These are phyloP conservation scores for Diaporthe sp. DNA, from an alignment of 2,329 filamentous ascomycete genomes.

Conservation along the genomic window DNA sequence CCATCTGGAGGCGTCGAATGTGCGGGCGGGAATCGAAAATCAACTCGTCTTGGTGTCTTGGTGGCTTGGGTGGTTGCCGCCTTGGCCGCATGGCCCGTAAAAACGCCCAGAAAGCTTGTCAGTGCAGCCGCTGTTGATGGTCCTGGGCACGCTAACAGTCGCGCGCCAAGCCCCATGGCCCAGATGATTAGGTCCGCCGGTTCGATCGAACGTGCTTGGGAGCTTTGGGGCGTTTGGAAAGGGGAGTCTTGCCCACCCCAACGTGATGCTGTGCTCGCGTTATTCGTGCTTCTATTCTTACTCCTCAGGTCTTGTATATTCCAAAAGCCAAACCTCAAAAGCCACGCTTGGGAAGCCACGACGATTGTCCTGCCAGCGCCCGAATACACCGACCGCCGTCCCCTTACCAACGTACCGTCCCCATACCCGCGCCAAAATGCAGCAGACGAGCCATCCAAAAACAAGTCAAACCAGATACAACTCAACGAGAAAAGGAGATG, in stretches of 20 bases:
- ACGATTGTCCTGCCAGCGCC: background rate
- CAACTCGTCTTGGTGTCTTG: background rate
- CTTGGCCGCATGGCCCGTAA: conserved; percentile 18
- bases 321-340: background rate
- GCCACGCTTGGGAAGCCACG: background rate
- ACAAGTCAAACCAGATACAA: background rate
- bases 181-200: background rate
- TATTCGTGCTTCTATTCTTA: background rate
- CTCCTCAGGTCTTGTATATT: background rate
- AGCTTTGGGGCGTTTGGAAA: background rate
- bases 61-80: background rate
- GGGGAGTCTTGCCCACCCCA: background rate
- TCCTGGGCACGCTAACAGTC: conserved; percentile 10
- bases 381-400: background rate
- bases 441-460: too few species aligned
- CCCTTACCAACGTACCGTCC: background rate
- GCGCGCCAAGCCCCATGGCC: background rate
- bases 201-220: too few species aligned
- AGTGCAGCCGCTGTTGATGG: background rate
- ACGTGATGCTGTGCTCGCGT: background rate
- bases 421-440: too few species aligned
- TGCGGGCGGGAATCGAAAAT: background rate
- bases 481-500: background rate
- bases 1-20: background rate
- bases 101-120: conserved; percentile 27